Percentiles rank a stretch among this genome's conserved stretches.
These are phyloP conservation scores for Barnettozyma salicaria DNA, from an alignment of 805 yeast genomes.

Conservation along the genomic window DNA sequence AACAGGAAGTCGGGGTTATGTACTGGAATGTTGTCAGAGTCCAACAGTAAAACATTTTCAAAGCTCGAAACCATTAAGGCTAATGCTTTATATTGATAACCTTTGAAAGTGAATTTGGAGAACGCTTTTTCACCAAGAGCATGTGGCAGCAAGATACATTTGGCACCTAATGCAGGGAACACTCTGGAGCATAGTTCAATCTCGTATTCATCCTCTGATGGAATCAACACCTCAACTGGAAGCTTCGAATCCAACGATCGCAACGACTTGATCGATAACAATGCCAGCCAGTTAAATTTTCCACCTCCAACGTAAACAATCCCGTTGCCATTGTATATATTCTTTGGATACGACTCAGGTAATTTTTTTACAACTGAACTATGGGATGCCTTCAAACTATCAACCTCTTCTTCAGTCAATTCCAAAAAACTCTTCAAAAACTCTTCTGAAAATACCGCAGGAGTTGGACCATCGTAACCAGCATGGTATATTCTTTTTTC, in stretches of 20 bases:
- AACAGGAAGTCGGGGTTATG: constrained; percentile 58
- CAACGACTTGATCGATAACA: constrained; percentile 43
- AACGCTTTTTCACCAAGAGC: constrained; percentile 53
- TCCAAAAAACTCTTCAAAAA: constrained; percentile 46
- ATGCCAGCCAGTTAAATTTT: constrained; percentile 47
- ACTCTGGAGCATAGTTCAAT: constrained; percentile 55
- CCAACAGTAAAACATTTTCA: constrained; percentile 66
- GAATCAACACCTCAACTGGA: constrained; percentile 73
- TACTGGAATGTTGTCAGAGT: constrained; percentile 68
- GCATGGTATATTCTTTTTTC: constrained; percentile 49
- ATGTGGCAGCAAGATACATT: constrained; percentile 57
- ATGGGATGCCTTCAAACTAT: constrained; percentile 44
- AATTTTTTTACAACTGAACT: constrained; percentile 36
- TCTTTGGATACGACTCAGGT: constrained; percentile 43
- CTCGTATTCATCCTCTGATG: constrained; percentile 62
- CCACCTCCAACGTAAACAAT: constrained; percentile 64
- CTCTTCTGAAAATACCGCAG: constrained; percentile 44
- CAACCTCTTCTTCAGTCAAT: constrained; percentile 37
- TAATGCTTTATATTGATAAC: constrained; percentile 62
- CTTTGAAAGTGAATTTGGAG: constrained; percentile 45
- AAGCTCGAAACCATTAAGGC: constrained; percentile 68
- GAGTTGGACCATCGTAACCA: constrained; percentile 38
- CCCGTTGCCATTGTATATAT: constrained; percentile 47
- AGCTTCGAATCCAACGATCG: constrained; percentile 42
- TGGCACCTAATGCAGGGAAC: constrained; percentile 56